Evolutionary conservation across 805 yeast species (phyloP).

Genomic region (Yarrowia divulgata): DNA sequence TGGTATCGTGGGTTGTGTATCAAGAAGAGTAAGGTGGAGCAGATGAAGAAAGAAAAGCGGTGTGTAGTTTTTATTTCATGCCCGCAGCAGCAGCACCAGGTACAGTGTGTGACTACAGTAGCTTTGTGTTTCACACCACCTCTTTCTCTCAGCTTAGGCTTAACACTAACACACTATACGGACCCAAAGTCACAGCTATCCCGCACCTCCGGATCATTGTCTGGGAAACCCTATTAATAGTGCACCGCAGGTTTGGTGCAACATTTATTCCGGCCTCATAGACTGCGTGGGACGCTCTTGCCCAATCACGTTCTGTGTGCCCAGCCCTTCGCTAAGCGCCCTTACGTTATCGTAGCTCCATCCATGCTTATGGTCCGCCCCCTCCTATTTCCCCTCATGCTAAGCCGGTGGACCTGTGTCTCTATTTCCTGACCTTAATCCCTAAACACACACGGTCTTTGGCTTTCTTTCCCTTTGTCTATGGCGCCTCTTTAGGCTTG

Average conservation of each 20-base stretch:
- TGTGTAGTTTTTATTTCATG: conserved; percentile 10
- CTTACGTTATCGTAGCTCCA: conserved; percentile 24
- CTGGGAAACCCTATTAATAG: background rate
- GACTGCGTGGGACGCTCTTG: too few species aligned
- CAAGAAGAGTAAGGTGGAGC: conserved; percentile 1
- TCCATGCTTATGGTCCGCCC: background rate
- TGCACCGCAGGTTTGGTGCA: conserved; percentile 27
- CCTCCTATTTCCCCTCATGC: conserved; percentile 22
- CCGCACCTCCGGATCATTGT: conserved; percentile 33
- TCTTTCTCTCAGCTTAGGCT: conserved; percentile 10
- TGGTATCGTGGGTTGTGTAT: conserved; percentile 2
- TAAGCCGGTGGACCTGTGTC: background rate
- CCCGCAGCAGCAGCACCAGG: background rate
- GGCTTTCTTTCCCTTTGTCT: conserved; percentile 4
- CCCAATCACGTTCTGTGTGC: too few species aligned
- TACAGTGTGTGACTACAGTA: background rate
- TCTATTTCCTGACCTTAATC: background rate
- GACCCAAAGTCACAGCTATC: background rate
- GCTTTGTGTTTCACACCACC: conserved; percentile 37
- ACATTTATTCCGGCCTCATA: background rate
- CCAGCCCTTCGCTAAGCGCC: conserved; percentile 4
- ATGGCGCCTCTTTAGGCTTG: conserved; percentile 2
- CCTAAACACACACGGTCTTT: background rate
- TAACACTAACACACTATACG: conserved; percentile 16
- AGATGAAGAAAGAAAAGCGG: conserved; percentile 4